Evolutionary conservation across 495 filamentous ascomycete species (phyloP).

Genomic region (Penicillium soppii): DNA sequence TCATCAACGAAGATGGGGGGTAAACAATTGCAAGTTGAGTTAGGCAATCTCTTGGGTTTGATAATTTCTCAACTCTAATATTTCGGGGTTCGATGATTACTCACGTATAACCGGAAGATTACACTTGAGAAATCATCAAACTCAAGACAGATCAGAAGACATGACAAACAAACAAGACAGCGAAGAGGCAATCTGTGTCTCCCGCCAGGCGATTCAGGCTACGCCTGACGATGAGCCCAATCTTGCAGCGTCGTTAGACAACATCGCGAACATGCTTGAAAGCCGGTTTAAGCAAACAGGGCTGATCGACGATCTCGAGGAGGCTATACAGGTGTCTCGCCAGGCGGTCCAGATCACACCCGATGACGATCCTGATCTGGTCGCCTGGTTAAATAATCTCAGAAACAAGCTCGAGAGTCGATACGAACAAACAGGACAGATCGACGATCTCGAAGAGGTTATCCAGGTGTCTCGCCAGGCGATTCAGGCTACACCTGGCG

Average conservation of each 20-base stretch:
- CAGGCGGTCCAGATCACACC: constrained; percentile 16
- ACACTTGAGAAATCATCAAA: too few relatives aligned
- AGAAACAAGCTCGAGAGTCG: neutral
- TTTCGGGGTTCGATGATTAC: too few relatives aligned
- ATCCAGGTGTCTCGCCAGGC: neutral
- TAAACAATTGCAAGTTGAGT: too few relatives aligned
- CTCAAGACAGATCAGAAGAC: too few relatives aligned
- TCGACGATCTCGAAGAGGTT: neutral
- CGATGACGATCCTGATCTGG: constrained; percentile 6
- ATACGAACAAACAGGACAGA: neutral
- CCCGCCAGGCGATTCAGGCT: constrained; percentile 2
- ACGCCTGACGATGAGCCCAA: neutral
- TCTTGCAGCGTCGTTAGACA: constrained; percentile 2
- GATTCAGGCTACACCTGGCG: constrained; percentile 1
- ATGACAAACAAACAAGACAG: neutral
- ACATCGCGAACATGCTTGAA: constrained; percentile 11
- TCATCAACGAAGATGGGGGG: too few relatives aligned
- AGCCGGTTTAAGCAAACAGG: constrained; percentile 8
- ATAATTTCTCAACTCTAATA: too few relatives aligned
- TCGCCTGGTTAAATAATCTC: neutral
- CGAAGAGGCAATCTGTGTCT: neutral
- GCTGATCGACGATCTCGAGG: constrained; percentile 14
- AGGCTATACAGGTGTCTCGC: constrained; percentile 9
- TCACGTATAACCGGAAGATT: too few relatives aligned
- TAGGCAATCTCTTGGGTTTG: too few relatives aligned